Base-by-base conservation (phyloP, 225 moss, liverwort and hornwort species). In the Antitrichia curtipendula region DNA sequence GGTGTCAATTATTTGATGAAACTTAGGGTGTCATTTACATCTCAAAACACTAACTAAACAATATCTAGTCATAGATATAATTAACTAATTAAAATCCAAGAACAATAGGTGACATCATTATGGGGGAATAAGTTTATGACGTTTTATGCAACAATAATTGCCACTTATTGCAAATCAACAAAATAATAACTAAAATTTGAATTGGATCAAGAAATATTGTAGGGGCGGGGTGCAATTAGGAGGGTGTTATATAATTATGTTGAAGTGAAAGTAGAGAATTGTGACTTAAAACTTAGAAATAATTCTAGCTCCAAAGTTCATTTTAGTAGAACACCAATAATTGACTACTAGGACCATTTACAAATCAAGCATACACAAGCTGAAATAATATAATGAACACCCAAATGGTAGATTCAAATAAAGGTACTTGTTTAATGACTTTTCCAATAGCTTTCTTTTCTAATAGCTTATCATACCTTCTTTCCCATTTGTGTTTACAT, bases 151-250 rank as follows among this genome's bases (percentile, higher is more conserved):
- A 71, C 10, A 71, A 71, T 28, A 71, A 45, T 16, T 45, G 43
- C 1, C 16, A 16, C 2, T 27, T 70, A 5, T 14, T 70, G 25
- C 41, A 70, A 70, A 38, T 38, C 38, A 68, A 7, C 7, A 70
- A 41, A 69, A 70, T n/a, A n/a, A 17, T 16, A 28, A 6, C 10
- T 28, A 43, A 45, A 27, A 28, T 43, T 43, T 71, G 16, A 6
- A 43, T 43, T 28, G 2, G 1, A 71, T 28, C 3, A 43, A 71
- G 9, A 1, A 28, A 28, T 28, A 28, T 43, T 43, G 3, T 27
- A 0, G 16, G 0, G 16, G 0, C 15, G 1, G 9, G 2, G 9
- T 27, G 16, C 43, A 71, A 43, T 16, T 43, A 43, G 15, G 28
- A 71, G 3, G 9, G 45, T 43, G 43, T 43, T 16, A 28, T 43